These are phyloP conservation scores for Naematelia encephala DNA, from an alignment of 768 basidiomycete species.

Conservation along the genomic window DNA sequence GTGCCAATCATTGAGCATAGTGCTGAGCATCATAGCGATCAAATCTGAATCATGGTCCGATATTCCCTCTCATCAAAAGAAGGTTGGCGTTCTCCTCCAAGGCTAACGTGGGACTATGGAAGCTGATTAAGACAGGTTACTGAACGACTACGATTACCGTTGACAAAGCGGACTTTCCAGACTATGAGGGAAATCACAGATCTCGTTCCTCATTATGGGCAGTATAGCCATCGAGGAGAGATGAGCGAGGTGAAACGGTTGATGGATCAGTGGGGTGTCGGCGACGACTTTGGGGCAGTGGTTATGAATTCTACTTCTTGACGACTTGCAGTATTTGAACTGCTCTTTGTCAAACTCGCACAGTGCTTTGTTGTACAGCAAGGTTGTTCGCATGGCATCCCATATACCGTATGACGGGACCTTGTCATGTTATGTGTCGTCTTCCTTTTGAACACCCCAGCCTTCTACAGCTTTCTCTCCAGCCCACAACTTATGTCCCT, in stretches of 20 bases:
- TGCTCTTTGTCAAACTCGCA: too few species aligned
- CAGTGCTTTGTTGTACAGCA: too few species aligned
- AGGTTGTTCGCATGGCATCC: too few species aligned
- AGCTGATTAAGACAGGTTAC: slow-evolving; percentile 38
- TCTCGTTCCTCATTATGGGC: slow-evolving; percentile 47
- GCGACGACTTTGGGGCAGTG: slow-evolving; percentile 47
- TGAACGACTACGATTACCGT: slow-evolving; percentile 47
- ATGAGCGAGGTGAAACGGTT: slow-evolving; percentile 51
- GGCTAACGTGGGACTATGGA: too few species aligned
- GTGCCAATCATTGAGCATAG: not conserved
- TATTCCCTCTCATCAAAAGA: slow-evolving; percentile 53
- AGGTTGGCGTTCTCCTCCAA: slow-evolving; percentile 31
- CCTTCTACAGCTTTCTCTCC: not conserved
- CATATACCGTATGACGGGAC: too few species aligned
- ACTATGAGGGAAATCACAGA: slow-evolving; percentile 51
- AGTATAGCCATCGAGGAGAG: slow-evolving; percentile 49
- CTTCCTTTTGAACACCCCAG: slow-evolving; percentile 1
- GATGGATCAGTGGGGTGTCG: slow-evolving; percentile 49
- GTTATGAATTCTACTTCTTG: slow-evolving; percentile 22
- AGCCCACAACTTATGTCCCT: slow-evolving; percentile 4
- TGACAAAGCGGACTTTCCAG: slow-evolving; percentile 37
- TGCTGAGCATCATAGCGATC: slow-evolving; percentile 23
- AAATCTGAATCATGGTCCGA: slow-evolving; percentile 52
- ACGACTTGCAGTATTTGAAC: too few species aligned
- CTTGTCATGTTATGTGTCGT: not conserved